phyloP scores from a whole-genome alignment of 2,329 filamentous ascomycete species.

The Trichophyton rubrum region DNA sequence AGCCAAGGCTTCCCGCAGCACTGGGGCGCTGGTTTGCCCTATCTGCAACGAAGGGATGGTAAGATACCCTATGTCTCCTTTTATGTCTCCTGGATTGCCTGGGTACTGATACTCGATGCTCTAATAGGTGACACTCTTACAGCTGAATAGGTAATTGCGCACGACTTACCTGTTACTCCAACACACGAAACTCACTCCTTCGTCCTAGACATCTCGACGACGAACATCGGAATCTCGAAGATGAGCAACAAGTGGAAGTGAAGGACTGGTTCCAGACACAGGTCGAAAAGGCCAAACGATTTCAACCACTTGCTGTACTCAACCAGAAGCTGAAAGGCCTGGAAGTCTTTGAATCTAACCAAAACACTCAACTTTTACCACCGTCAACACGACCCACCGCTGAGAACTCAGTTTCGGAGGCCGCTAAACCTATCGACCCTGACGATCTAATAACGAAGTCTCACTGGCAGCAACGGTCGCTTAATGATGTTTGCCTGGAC shows the following conservation, averaged over 20 bases:
- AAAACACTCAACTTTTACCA: conserved; percentile 40
- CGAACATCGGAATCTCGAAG: conserved; percentile 75
- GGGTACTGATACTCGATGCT: conserved; percentile 3
- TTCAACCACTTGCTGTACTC: conserved; percentile 78
- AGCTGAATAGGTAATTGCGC: conserved; percentile 59
- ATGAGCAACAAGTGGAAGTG: conserved; percentile 81
- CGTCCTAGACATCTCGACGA: conserved; percentile 63
- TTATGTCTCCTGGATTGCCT: not conserved
- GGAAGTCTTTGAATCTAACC: conserved; percentile 89
- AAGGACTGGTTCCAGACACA: conserved; percentile 96
- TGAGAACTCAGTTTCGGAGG: conserved; percentile 19
- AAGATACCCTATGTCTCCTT: conserved; percentile 17
- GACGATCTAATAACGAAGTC: conserved; percentile 78
- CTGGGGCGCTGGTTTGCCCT: conserved; percentile 68
- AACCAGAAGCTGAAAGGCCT: conserved; percentile 89
- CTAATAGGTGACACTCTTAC: conserved; percentile 68
- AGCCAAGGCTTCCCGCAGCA: conserved; percentile 37
- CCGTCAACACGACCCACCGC: conserved; percentile 18
- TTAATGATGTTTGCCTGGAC: conserved; percentile 72
- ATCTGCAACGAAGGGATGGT: conserved; percentile 99
- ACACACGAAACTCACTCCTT: conserved; percentile 13
- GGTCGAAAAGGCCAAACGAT: conserved; percentile 82
- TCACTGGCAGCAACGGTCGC: conserved; percentile 74
- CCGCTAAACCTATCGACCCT: conserved; percentile 49
- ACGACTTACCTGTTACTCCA: conserved; percentile 8